Evolutionary conservation across 306 rosid genomes (phyloP).

Genomic region (Betula pendula): DNA sequence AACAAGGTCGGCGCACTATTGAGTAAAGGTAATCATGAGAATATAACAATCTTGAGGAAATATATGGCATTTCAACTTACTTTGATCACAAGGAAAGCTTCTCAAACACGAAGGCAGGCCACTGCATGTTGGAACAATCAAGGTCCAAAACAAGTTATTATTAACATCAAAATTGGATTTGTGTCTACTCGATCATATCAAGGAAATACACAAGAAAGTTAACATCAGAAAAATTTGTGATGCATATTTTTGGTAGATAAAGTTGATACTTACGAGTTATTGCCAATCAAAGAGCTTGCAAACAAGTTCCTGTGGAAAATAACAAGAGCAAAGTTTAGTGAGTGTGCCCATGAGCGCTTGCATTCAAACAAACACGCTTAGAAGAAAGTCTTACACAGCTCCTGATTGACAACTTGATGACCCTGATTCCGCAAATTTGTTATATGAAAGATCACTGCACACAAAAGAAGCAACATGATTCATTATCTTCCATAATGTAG

Average conservation of each 20-base stretch:
- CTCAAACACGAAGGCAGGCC: slow-evolving; percentile 31
- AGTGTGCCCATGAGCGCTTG: background rate
- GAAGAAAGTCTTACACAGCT: slow-evolving; percentile 33
- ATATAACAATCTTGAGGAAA: background rate
- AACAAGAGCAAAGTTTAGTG: background rate
- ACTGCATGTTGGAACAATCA: slow-evolving; percentile 15
- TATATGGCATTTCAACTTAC: slow-evolving; percentile 14
- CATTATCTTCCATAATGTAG: too few relatives aligned
- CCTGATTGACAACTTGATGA: slow-evolving; percentile 4
- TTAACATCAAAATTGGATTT: background rate
- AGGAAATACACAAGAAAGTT: background rate
- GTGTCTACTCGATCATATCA: background rate
- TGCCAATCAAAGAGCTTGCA: slow-evolving; percentile 35
- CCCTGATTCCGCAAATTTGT: slow-evolving; percentile 21
- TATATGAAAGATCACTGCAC: slow-evolving; percentile 50
- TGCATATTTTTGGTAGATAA: background rate
- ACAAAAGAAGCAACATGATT: background rate
- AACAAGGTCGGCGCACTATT: background rate
- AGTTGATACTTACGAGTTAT: slow-evolving; percentile 34
- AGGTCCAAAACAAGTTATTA: slow-evolving; percentile 18
- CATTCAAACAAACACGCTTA: too few relatives aligned
- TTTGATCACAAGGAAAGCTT: background rate
- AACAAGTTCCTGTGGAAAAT: slow-evolving; percentile 40
- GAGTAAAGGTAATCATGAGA: background rate
- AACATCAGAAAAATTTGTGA: background rate